A percentile compares a stretch with the other conserved stretches of the same genome.
Evolutionary conservation across 495 filamentous ascomycete species (phyloP).

Genomic region (Aspergillus mulundensis): DNA sequence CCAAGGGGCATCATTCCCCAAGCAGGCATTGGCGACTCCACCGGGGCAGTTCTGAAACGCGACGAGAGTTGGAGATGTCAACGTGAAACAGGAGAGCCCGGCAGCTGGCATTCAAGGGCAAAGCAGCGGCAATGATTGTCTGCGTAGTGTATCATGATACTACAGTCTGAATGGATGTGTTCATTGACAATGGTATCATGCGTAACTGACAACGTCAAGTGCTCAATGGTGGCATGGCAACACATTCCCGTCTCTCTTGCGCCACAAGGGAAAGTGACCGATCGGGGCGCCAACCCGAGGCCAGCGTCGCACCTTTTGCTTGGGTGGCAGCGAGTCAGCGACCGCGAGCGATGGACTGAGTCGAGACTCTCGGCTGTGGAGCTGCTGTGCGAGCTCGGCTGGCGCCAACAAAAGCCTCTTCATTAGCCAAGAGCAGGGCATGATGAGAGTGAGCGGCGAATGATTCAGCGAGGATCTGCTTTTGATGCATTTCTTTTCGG

Average conservation of each 20-base stretch:
- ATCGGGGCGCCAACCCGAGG: constrained; percentile 10
- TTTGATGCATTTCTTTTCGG: too few species aligned
- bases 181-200: neutral
- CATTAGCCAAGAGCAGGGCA: neutral
- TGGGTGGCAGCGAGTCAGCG: neutral
- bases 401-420: neutral
- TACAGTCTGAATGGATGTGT: neutral
- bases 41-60: constrained; percentile 15
- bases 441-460: neutral
- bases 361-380: neutral
- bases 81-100: constrained; percentile 17
- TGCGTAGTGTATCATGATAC: too few species aligned
- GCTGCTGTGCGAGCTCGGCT: neutral
- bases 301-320: constrained; percentile 6
- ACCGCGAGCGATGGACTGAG: neutral
- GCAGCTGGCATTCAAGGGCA: neutral
- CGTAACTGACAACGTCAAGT: neutral
- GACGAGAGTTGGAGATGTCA: constrained; percentile 7
- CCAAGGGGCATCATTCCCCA: constrained; percentile 12
- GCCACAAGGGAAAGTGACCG: constrained; percentile 13
- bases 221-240: constrained; percentile 1
- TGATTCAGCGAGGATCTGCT: neutral
- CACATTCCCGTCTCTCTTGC: constrained; percentile 8
- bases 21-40: constrained; percentile 12
- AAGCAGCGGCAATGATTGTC: too few species aligned